Base-by-base conservation (phyloP, 2,329 filamentous ascomycete genomes). In the Biscogniauxia mediterranea region DNA sequence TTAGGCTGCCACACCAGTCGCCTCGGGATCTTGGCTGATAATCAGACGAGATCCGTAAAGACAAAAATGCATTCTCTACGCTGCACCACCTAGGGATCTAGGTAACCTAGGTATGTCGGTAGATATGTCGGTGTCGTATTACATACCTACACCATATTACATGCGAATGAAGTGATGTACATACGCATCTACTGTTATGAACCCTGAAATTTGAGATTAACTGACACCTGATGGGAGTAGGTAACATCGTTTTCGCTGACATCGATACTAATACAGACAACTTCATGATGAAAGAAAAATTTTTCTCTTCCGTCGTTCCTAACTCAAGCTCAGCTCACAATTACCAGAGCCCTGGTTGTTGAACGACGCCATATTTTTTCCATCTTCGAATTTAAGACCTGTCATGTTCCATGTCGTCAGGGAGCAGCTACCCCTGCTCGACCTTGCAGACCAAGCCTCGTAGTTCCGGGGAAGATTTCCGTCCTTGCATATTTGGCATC, bases 391-490 rank as follows among this genome's bases (percentile, higher is more conserved):
- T 60, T 64, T 65, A 61, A 52, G 56, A 60, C 57, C 59, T 66
- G 61, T 65, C 63, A 64, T 63, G 52, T 59, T 66, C 61, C 58
- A 61, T 60, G 61, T 46, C 55, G 60, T 57, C 64, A 69, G 58
- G 63, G 66, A 64, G 64, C 60, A 61, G 57, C 52, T 52, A 59
- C 57, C 67, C 67, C 59, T 61, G 66, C 57, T 56, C 6, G 57
- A 58, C 56, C 54, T 55, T 42, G 42, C 58, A 52, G 50, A 63
- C 38, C 57, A 61, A 58, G 62, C 56, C 58, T 60, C 59, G 60
- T 63, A 62, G 64, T 55, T 57, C 66, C 67, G 67, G 67, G 67
- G 67, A 69, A 69, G 64, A 52, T 55, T 60, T 64, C 67, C 67
- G 66, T 51, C 61, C 55, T 55, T 55, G 52, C 62, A 63, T 62